Evolutionary conservation across 202 grass and related monocot genomes (phyloP).

Genomic region (Alloteropsis angusta): DNA sequence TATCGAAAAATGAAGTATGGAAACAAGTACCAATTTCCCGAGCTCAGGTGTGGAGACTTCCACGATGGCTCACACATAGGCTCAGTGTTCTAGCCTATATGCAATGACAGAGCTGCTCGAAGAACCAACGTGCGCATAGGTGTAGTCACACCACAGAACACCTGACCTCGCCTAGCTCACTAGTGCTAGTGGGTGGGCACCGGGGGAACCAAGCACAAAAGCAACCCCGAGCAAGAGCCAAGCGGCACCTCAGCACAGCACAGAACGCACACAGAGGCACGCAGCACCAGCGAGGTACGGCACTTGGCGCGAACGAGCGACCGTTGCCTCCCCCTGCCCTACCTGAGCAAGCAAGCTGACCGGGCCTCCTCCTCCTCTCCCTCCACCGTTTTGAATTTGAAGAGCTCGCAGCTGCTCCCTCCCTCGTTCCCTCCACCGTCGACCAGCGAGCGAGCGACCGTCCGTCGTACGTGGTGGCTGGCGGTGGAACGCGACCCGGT

Average conservation of each 20-base stretch:
- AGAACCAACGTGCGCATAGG: too few species aligned
- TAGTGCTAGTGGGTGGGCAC: neutral
- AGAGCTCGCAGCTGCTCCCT: constrained; percentile 5
- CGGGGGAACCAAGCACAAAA: neutral
- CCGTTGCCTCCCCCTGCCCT: neutral
- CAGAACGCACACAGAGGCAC: too few species aligned
- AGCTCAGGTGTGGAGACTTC: too few species aligned
- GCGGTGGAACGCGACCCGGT: constrained; percentile 2
- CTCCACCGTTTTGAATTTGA: constrained; percentile 55
- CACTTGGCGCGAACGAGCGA: neutral
- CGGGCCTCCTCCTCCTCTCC: too few species aligned
- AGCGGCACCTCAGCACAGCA: neutral
- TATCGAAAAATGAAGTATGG: too few species aligned
- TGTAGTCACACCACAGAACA: neutral
- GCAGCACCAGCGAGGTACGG: neutral
- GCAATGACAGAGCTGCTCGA: too few species aligned
- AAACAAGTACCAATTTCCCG: too few species aligned
- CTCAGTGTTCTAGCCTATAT: too few species aligned
- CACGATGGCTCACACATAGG: too few species aligned
- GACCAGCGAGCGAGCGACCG: too few species aligned
- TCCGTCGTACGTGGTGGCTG: neutral
- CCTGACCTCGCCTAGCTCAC: neutral
- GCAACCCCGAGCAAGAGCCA: neutral
- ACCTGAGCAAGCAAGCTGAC: neutral
- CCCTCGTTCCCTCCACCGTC: constrained; percentile 9